phyloP scores from a whole-genome alignment of 306 rosid genomes.

The Phaseolus lunatus region DNA sequence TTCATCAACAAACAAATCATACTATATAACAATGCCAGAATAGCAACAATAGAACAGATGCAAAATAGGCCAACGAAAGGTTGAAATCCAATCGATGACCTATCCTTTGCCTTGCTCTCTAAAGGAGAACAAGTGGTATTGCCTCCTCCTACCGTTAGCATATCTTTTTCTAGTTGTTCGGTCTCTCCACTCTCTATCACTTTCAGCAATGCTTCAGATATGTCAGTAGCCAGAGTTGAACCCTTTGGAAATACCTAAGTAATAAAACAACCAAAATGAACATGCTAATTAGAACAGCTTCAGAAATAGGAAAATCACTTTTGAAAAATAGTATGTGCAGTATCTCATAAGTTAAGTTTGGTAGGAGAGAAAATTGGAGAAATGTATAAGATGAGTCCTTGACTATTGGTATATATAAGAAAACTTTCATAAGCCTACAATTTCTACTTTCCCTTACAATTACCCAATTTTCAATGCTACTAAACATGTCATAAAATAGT shows the following conservation, averaged over 20 bases:
- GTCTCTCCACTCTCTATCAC: slow-evolving; percentile 43
- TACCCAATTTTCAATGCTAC: slow-evolving; percentile 21
- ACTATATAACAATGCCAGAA: slow-evolving; percentile 27
- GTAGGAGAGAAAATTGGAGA: slow-evolving; percentile 34
- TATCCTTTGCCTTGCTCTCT: neutral
- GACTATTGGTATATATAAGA: neutral
- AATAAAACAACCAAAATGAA: slow-evolving; percentile 8
- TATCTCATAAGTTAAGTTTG: neutral
- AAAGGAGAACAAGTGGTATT: neutral
- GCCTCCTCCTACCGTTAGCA: neutral
- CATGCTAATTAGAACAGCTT: neutral
- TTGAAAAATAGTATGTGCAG: neutral
- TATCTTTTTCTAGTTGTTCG: slow-evolving; percentile 37
- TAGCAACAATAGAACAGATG: slow-evolving; percentile 27
- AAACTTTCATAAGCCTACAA: slow-evolving; percentile 7
- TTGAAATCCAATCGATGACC: slow-evolving; percentile 8
- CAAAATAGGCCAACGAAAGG: slow-evolving; percentile 44
- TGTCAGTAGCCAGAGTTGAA: slow-evolving; percentile 32
- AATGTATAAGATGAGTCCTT: neutral
- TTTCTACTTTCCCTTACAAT: neutral
- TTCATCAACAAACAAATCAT: slow-evolving; percentile 16
- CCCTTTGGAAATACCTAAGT: slow-evolving; percentile 37
- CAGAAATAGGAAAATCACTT: neutral
- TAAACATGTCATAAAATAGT: neutral
- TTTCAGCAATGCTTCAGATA: slow-evolving; percentile 42